Evolutionary conservation across 352 stramenopile species (phyloP).

Genomic region (Globisporangium yorkense): DNA sequence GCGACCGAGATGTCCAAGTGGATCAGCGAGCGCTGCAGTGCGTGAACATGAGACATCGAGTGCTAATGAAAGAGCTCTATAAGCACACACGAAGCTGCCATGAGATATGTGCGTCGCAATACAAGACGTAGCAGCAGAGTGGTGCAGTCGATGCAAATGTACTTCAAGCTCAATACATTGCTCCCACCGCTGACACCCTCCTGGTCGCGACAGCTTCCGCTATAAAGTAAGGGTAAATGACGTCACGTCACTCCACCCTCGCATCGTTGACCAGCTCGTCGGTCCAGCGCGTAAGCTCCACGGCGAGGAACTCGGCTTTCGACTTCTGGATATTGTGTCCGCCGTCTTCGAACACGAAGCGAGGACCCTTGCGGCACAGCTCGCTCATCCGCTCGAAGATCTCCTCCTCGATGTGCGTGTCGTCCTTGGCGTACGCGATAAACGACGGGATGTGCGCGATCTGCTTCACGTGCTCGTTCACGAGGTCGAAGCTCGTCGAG

Average conservation of each 20-base stretch:
- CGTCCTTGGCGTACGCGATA: constrained; percentile 50
- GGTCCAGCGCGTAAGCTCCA: constrained; percentile 32
- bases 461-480: constrained; percentile 24
- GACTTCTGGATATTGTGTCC: constrained; percentile 81
- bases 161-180: no score
- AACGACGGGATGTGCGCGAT: constrained; percentile 29
- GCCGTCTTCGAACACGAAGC: constrained; percentile 38
- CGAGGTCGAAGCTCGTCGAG: constrained; percentile 37
- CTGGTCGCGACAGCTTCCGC: no score
- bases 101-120: no score
- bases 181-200: no score
- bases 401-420: constrained; percentile 32
- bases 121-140: no score
- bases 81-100: no score
- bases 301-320: constrained; percentile 31
- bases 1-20: constrained; percentile 4
- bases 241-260: no score
- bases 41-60: neutral
- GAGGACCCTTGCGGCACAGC: constrained; percentile 20
- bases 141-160: neutral
- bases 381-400: constrained; percentile 36
- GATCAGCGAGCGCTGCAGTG: constrained; percentile 2
- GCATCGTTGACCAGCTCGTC: no score
- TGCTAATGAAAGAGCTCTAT: no score
- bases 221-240: no score